Conservation (phyloP, 1,139 yeast genomes). For the Suhomyces kunorum region DNA sequence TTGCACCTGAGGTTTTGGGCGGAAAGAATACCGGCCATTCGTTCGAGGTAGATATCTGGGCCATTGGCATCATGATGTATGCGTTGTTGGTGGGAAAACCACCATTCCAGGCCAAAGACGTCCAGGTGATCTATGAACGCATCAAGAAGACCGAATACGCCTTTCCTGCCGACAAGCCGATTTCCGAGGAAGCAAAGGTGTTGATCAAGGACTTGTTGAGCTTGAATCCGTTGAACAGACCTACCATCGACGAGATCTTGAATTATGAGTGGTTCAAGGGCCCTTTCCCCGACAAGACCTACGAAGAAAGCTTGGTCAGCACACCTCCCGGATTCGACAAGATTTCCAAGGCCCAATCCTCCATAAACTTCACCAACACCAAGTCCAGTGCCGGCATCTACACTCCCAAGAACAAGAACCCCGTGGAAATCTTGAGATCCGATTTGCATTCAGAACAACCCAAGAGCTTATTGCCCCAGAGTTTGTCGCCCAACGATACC, state of each 20-base stretch:
- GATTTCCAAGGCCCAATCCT: conserved; percentile 62
- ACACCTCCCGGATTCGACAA: conserved; percentile 60
- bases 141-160: conserved; percentile 79
- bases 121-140: conserved; percentile 87
- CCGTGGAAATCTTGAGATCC: conserved; percentile 68
- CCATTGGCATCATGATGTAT: conserved; percentile 92
- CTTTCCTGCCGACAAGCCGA: conserved; percentile 74
- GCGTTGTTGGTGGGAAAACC: conserved; percentile 92
- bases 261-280: conserved; percentile 85
- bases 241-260: conserved; percentile 74
- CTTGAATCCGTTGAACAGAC: conserved; percentile 80
- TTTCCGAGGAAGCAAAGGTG: conserved; percentile 69
- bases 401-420: conserved; percentile 55
- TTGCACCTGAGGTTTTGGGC: conserved; percentile 94
- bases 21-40: conserved; percentile 90
- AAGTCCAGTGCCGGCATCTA: conserved; percentile 67
- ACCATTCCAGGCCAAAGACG: conserved; percentile 96
- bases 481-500: conserved; percentile 91
- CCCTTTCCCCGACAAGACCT: conserved; percentile 74
- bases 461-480: conserved; percentile 74
- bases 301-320: conserved; percentile 57
- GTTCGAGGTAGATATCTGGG: conserved; percentile 95
- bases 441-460: conserved; percentile 74
- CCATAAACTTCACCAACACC: conserved; percentile 66
- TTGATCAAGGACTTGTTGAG: conserved; percentile 73